Evolutionary conservation across 371 early-diverging fungal species (phyloP).

Genomic region (Saksenaea vasiformis): DNA sequence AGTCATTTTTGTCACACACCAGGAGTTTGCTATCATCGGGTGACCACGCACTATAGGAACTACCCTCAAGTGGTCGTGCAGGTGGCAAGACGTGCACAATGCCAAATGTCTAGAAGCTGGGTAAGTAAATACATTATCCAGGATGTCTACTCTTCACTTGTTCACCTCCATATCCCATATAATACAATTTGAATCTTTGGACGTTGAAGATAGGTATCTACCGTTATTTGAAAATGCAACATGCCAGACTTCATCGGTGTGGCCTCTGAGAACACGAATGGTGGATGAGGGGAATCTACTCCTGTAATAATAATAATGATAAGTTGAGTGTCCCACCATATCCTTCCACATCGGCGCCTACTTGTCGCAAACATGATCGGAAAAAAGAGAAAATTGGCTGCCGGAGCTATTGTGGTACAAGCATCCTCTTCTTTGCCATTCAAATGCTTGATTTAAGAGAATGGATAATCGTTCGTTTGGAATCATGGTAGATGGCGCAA

Average conservation of each 20-base stretch:
- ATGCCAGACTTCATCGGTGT: constrained; percentile 91
- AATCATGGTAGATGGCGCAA: constrained; percentile 85
- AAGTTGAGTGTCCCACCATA: background rate
- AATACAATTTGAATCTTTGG: constrained; percentile 75
- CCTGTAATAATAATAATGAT: background rate
- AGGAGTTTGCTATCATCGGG: constrained; percentile 72
- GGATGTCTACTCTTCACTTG: background rate
- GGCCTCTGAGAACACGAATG: constrained; percentile 63
- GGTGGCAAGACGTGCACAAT: constrained; percentile 4
- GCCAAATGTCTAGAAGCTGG: constrained; percentile 30
- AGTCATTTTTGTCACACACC: constrained; percentile 73
- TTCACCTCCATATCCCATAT: constrained; percentile 76
- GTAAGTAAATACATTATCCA: constrained; percentile 8
- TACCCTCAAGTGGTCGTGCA: constrained; percentile 56
- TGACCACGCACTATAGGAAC: constrained; percentile 81
- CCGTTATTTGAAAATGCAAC: constrained; percentile 83
- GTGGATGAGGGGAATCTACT: constrained; percentile 27
- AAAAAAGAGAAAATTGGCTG: constrained; percentile 61
- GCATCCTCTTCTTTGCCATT: constrained; percentile 77
- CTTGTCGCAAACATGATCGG: constrained; percentile 82
- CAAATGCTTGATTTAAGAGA: constrained; percentile 80
- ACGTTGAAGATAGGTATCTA: constrained; percentile 78
- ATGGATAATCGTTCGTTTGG: constrained; percentile 80
- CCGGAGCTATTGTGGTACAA: constrained; percentile 79
- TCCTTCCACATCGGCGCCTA: constrained; percentile 16